Percentiles rank a stretch among this genome's conserved stretches.
Evolutionary conservation across 2,329 filamentous ascomycete species (phyloP).

Genomic region (Beauveria brongniartii): DNA sequence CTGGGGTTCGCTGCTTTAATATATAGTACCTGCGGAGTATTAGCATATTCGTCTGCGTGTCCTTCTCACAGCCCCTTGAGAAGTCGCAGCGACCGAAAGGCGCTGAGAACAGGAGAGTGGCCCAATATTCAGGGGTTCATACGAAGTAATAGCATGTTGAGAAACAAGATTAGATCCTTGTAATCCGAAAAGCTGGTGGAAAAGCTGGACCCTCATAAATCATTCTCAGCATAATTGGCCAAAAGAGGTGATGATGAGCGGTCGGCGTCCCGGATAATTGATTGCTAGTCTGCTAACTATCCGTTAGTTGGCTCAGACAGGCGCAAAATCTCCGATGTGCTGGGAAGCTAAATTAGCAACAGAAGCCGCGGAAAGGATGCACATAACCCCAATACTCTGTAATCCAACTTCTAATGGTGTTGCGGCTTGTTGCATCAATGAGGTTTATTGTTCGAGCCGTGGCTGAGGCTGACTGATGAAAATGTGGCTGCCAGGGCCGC

Average conservation of each 20-base stretch:
- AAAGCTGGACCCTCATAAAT: not conserved
- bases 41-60: not conserved
- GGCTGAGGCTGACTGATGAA: conserved; percentile 4
- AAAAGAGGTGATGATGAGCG: not conserved
- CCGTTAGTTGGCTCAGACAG: not conserved
- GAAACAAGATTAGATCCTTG: conserved; percentile 1
- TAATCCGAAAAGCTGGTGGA: not conserved
- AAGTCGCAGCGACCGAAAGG: too few species aligned
- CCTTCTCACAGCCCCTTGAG: not conserved
- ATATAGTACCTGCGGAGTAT: not conserved
- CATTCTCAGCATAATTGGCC: not conserved
- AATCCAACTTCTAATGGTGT: not conserved
- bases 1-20: not conserved
- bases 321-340: not conserved
- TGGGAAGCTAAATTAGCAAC: not conserved
- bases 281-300: not conserved
- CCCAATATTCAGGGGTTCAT: too few species aligned
- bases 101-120: too few species aligned
- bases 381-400: not conserved
- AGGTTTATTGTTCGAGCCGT: not conserved
- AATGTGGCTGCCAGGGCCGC: not conserved
- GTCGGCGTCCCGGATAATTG: too few species aligned
- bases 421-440: not conserved
- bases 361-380: not conserved
- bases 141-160: not conserved